Percentiles rank a stretch among this genome's conserved stretches.
These are phyloP conservation scores for Fusarium beomiforme DNA, from an alignment of 2,329 filamentous ascomycete species.

Conservation along the genomic window DNA sequence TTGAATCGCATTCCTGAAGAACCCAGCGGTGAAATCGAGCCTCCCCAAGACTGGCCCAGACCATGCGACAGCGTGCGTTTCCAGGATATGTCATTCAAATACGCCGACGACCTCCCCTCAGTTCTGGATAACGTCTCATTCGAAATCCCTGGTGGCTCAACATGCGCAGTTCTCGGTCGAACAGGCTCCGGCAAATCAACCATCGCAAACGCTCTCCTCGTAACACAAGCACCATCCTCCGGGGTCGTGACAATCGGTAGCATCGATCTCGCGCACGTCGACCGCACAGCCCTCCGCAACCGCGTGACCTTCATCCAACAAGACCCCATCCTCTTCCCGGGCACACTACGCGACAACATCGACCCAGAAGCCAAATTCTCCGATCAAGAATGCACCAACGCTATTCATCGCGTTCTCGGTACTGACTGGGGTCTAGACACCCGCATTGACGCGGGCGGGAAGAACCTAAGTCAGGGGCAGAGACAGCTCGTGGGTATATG, in stretches of 20 bases:
- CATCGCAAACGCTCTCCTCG: constrained; percentile 67
- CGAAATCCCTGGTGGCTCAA: constrained; percentile 72
- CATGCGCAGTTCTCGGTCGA: constrained; percentile 77
- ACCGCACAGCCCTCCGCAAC: constrained; percentile 65
- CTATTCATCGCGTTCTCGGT: constrained; percentile 69
- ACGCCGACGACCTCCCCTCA: constrained; percentile 80
- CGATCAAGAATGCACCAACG: constrained; percentile 59
- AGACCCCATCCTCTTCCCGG: constrained; percentile 70
- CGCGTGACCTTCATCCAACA: constrained; percentile 72
- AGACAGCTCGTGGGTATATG: constrained; percentile 70
- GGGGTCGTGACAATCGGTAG: constrained; percentile 65
- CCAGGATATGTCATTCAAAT: constrained; percentile 79
- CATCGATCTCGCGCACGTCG: constrained; percentile 61
- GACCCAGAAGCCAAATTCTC: constrained; percentile 72
- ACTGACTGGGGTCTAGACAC: constrained; percentile 58
- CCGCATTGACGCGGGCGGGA: constrained; percentile 67
- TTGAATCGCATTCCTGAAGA: constrained; percentile 83
- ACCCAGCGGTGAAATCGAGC: constrained; percentile 70
- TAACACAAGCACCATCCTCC: constrained; percentile 61
- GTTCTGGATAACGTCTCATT: constrained; percentile 76
- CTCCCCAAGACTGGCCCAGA: constrained; percentile 81
- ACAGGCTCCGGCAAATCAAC: constrained; percentile 92
- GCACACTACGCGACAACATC: constrained; percentile 70
- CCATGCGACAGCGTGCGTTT: constrained; percentile 79
- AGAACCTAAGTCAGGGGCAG: constrained; percentile 71